phyloP scores from a whole-genome alignment of 78 protist genomes.

The Planoprotostelium fungivorum region DNA sequence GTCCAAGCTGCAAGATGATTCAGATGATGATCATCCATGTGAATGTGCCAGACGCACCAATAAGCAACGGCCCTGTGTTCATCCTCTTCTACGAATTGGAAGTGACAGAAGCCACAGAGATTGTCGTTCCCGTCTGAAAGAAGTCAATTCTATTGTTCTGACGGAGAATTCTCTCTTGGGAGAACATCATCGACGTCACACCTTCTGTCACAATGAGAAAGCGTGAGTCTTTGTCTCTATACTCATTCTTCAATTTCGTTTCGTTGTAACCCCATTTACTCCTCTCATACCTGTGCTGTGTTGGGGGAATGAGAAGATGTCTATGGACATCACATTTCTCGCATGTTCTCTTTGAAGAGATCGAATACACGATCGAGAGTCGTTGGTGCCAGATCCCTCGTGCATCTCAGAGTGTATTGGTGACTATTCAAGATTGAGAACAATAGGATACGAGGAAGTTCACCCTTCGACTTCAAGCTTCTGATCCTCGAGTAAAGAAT shows the following conservation, averaged over 20 bases:
- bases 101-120: not conserved
- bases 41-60: not conserved
- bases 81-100: not conserved
- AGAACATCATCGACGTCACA: no score
- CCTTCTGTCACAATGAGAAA: not conserved
- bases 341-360: not conserved
- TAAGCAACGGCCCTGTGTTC: not conserved
- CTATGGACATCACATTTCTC: not conserved
- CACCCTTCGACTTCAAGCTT: no score
- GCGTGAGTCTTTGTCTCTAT: not conserved
- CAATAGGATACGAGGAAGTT: no score
- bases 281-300: not conserved
- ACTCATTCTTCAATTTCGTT: not conserved
- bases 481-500: no score
- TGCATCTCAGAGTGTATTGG: no score
- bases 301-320: no score
- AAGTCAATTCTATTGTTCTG: no score
- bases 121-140: no score
- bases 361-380: no score
- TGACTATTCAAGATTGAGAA: no score
- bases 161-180: no score
- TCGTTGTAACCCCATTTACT: not conserved
- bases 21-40: not conserved
- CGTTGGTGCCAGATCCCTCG: no score
- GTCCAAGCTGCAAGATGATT: not conserved